Conservation (phyloP, 371 early-diverging fungal species). For the Choanephora cucurbitarum region DNA sequence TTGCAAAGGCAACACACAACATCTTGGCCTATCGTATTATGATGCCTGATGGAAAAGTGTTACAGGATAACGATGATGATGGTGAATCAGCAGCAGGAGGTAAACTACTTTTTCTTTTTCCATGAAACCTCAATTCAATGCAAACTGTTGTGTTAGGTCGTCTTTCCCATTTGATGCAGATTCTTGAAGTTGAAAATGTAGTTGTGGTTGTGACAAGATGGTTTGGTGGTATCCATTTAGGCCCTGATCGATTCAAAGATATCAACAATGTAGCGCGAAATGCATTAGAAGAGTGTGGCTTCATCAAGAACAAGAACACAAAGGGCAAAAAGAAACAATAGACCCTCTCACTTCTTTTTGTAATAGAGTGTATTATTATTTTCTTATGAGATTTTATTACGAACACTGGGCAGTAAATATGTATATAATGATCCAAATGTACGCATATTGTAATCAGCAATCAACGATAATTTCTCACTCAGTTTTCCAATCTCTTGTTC, state of each 20-base stretch:
- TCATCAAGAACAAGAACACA: constrained; percentile 34
- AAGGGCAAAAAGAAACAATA: constrained; percentile 12
- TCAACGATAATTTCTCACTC: constrained; percentile 26
- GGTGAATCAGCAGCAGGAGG: constrained; percentile 83
- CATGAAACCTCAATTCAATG: no score
- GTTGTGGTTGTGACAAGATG: constrained; percentile 88
- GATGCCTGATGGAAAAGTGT: constrained; percentile 52
- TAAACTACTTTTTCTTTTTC: no score
- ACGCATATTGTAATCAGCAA: constrained; percentile 33
- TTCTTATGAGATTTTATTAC: background rate
- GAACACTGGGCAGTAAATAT: constrained; percentile 17
- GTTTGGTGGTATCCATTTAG: constrained; percentile 88
- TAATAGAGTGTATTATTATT: no score
- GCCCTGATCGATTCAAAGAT: constrained; percentile 87
- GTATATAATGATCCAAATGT: constrained; percentile 36
- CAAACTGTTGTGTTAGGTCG: constrained; percentile 62
- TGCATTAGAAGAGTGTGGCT: constrained; percentile 68
- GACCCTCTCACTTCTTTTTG: background rate
- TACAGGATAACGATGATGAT: constrained; percentile 82
- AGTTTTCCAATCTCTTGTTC: constrained; percentile 28
- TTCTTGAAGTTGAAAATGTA: constrained; percentile 71
- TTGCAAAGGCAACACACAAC: constrained; percentile 89
- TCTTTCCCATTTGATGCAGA: constrained; percentile 76
- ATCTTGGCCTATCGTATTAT: constrained; percentile 86
- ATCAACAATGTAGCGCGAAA: constrained; percentile 85